These are phyloP conservation scores for Blastomyces parvus DNA, from an alignment of 2,329 filamentous ascomycete genomes.

Conservation along the genomic window DNA sequence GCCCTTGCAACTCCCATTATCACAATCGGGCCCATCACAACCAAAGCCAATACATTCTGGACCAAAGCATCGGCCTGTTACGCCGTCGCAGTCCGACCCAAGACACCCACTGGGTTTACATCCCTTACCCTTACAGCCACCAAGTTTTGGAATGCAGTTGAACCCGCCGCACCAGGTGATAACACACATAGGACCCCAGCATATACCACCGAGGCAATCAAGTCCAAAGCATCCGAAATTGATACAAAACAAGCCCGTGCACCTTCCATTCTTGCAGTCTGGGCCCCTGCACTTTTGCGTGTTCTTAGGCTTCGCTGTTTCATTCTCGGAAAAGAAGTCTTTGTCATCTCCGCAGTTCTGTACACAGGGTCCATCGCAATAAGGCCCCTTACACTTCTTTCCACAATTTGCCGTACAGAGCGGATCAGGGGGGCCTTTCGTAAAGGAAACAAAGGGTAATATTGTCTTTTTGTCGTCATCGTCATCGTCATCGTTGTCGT, in stretches of 20 bases:
- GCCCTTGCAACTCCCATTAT: constrained; percentile 3
- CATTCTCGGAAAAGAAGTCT: constrained; percentile 4
- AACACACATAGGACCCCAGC: background rate
- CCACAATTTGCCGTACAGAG: constrained; percentile 3
- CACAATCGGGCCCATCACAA: constrained; percentile 3
- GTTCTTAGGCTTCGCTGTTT: background rate
- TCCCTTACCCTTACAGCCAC: background rate
- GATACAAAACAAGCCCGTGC: constrained; percentile 1
- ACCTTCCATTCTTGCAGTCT: constrained; percentile 5
- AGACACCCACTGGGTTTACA: constrained; percentile 3
- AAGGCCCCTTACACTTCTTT: background rate
- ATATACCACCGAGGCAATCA: constrained; percentile 4
- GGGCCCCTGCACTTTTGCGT: background rate
- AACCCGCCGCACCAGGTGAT: background rate
- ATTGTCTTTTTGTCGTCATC: background rate
- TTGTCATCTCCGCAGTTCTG: constrained; percentile 1
- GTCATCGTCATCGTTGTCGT: background rate
- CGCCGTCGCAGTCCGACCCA: background rate
- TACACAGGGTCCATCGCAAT: constrained; percentile 6
- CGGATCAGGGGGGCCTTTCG: constrained; percentile 1
- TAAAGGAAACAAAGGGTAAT: constrained; percentile 4
- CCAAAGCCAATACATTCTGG: constrained; percentile 3
- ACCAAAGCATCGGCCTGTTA: background rate
- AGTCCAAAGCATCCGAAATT: background rate
- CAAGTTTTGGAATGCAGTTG: background rate